phyloP scores from a whole-genome alignment of 2,329 filamentous ascomycete species.

The Teratosphaeria pseudoeucalypti region DNA sequence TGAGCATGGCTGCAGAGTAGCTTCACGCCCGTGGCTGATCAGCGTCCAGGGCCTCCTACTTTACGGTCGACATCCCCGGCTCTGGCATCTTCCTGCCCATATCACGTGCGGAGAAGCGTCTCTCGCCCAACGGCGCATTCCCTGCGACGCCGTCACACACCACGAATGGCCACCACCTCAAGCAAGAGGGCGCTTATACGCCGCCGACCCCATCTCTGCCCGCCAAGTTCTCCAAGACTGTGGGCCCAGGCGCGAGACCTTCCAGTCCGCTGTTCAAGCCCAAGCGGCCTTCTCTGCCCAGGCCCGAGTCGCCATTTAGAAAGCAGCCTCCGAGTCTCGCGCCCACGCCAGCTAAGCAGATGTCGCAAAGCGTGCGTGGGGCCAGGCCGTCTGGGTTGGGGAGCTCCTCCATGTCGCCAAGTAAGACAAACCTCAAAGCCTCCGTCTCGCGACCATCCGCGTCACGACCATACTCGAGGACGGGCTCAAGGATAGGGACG shows the following conservation, averaged over 20 bases:
- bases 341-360: slow-evolving; percentile 47
- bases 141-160: slow-evolving; percentile 58
- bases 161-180: slow-evolving; percentile 23
- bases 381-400: slow-evolving; percentile 36
- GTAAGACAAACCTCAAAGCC: slow-evolving; percentile 18
- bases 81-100: slow-evolving; percentile 90
- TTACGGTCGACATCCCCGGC: slow-evolving; percentile 64
- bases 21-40: neutral
- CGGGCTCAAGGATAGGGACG: slow-evolving; percentile 35
- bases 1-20: slow-evolving; percentile 29
- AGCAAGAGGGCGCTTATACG: slow-evolving; percentile 31
- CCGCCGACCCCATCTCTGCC: slow-evolving; percentile 37
- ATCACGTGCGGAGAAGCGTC: slow-evolving; percentile 64
- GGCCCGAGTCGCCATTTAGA: slow-evolving; percentile 71
- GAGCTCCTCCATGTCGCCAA: slow-evolving; percentile 12
- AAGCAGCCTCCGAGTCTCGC: slow-evolving; percentile 51
- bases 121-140: slow-evolving; percentile 47
- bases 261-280: slow-evolving; percentile 62
- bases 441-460: slow-evolving; percentile 45
- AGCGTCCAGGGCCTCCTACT: slow-evolving; percentile 53
- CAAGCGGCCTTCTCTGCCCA: slow-evolving; percentile 67
- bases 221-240: slow-evolving; percentile 81
- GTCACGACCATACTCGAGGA: slow-evolving; percentile 37
- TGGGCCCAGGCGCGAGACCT: slow-evolving; percentile 57
- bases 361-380: slow-evolving; percentile 41